phyloP scores from a whole-genome alignment of 2,329 filamentous ascomycete species.

The Fusarium humuli region DNA sequence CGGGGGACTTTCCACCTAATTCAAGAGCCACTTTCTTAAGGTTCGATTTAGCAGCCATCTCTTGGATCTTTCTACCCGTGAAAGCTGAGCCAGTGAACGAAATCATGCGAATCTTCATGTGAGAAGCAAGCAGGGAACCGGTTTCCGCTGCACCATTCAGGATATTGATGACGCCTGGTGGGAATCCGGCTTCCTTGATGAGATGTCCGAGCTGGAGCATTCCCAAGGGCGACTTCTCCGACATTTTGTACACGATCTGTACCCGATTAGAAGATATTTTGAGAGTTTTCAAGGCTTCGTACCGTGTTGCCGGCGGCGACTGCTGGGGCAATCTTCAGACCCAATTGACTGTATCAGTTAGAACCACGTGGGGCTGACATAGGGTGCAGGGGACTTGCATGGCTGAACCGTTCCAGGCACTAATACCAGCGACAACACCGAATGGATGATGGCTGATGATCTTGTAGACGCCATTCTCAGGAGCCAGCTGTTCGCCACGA shows the following conservation, averaged over 20 bases:
- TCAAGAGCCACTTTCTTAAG: slow-evolving; percentile 3
- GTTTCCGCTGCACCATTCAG: background rate
- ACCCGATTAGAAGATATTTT: background rate
- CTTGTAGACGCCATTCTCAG: background rate
- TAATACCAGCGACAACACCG: background rate
- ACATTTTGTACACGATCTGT: background rate
- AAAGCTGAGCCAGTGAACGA: slow-evolving; percentile 2
- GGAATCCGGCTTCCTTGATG: background rate
- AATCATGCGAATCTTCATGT: slow-evolving; percentile 2
- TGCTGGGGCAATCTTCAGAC: background rate
- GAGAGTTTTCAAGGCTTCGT: background rate
- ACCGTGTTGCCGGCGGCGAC: slow-evolving; percentile 4
- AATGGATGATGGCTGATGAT: slow-evolving; percentile 6
- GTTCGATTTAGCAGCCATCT: background rate
- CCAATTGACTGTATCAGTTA: background rate
- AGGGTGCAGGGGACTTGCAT: background rate
- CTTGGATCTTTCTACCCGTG: background rate
- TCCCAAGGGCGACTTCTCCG: slow-evolving; percentile 2
- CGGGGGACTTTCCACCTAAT: background rate
- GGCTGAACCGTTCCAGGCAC: background rate
- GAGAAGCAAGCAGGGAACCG: background rate
- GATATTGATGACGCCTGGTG: slow-evolving; percentile 2
- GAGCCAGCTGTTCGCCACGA: background rate
- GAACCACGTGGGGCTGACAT: rapidly evolving
- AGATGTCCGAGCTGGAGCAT: background rate